Percentiles rank a stretch among this genome's conserved stretches.
These are phyloP conservation scores for Hysterium pulicare DNA, from an alignment of 2,329 filamentous ascomycete species.

Conservation along the genomic window DNA sequence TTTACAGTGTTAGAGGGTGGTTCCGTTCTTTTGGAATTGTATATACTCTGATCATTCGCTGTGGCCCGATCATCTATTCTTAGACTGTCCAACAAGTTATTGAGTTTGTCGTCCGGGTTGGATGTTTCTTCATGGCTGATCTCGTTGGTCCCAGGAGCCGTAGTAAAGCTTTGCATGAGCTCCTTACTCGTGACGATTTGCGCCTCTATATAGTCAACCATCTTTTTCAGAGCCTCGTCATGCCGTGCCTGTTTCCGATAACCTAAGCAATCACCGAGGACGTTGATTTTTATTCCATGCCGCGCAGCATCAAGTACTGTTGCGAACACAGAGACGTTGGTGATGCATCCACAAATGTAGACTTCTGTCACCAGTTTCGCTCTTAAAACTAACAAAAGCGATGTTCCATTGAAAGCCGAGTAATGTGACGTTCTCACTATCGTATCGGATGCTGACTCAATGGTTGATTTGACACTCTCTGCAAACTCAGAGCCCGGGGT, in stretches of 20 bases:
- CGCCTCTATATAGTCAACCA: slow-evolving; percentile 73
- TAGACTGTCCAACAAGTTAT: slow-evolving; percentile 21
- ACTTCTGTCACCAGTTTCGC: slow-evolving; percentile 85
- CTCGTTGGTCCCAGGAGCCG: slow-evolving; percentile 2
- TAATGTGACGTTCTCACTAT: slow-evolving; percentile 72
- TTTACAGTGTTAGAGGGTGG: slow-evolving; percentile 18
- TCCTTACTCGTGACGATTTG: slow-evolving; percentile 55
- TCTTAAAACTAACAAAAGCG: slow-evolving; percentile 72
- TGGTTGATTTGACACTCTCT: slow-evolving; percentile 47
- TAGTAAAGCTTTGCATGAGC: not conserved
- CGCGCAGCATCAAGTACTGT: slow-evolving; percentile 87
- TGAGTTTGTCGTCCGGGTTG: slow-evolving; percentile 18
- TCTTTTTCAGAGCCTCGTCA: slow-evolving; percentile 64
- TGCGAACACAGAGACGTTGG: slow-evolving; percentile 85
- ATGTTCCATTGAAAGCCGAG: slow-evolving; percentile 77
- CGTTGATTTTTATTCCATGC: slow-evolving; percentile 80
- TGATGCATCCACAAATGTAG: slow-evolving; percentile 81
- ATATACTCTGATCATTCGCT: slow-evolving; percentile 1
- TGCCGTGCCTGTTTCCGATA: slow-evolving; percentile 70
- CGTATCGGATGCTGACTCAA: slow-evolving; percentile 51
- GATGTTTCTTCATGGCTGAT: slow-evolving; percentile 7
- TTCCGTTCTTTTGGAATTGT: slow-evolving; percentile 2
- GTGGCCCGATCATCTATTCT: slow-evolving; percentile 14
- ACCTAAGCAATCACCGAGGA: slow-evolving; percentile 86
- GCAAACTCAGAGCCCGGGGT: slow-evolving; percentile 51